Evolutionary conservation across 2,329 filamentous ascomycete genomes (phyloP).

Genomic region (Aureobasidium sp.): DNA sequence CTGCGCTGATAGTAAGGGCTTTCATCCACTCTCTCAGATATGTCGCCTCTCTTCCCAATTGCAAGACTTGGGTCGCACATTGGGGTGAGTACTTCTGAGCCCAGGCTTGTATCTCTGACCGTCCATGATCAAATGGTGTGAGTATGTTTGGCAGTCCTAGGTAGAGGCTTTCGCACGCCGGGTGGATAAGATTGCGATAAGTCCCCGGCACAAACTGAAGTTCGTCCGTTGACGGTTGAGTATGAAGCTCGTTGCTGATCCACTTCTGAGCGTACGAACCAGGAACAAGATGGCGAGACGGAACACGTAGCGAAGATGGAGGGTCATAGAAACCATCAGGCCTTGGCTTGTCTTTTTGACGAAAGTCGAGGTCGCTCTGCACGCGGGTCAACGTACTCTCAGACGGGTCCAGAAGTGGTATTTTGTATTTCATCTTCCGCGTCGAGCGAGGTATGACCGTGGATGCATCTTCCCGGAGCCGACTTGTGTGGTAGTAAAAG

Average conservation of each 20-base stretch:
- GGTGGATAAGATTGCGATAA: conserved; percentile 34
- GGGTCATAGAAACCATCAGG: conserved; percentile 13
- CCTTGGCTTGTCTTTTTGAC: conserved; percentile 3
- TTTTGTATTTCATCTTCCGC: conserved; percentile 33
- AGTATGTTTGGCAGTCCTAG: conserved; percentile 50
- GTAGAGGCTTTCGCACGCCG: conserved; percentile 53
- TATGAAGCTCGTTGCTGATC: neutral
- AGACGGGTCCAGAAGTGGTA: conserved; percentile 18
- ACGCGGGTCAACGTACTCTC: conserved; percentile 16
- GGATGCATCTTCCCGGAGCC: neutral
- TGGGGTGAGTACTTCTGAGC: conserved; percentile 74
- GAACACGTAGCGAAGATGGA: conserved; percentile 18
- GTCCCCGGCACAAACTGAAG: neutral
- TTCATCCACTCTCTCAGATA: conserved; percentile 75
- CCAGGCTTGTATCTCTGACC: conserved; percentile 69
- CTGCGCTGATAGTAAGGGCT: conserved; percentile 64
- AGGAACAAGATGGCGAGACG: conserved; percentile 23
- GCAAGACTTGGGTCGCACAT: conserved; percentile 62
- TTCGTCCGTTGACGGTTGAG: neutral
- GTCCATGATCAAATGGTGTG: conserved; percentile 71
- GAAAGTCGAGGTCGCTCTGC: conserved; percentile 21
- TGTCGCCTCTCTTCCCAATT: conserved; percentile 58
- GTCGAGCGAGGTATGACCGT: neutral
- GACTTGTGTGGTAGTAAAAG: neutral
- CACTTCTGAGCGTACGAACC: conserved; percentile 26